Evolutionary conservation across 2,329 filamentous ascomycete genomes (phyloP).

Genomic region (Cytospora leucostoma): DNA sequence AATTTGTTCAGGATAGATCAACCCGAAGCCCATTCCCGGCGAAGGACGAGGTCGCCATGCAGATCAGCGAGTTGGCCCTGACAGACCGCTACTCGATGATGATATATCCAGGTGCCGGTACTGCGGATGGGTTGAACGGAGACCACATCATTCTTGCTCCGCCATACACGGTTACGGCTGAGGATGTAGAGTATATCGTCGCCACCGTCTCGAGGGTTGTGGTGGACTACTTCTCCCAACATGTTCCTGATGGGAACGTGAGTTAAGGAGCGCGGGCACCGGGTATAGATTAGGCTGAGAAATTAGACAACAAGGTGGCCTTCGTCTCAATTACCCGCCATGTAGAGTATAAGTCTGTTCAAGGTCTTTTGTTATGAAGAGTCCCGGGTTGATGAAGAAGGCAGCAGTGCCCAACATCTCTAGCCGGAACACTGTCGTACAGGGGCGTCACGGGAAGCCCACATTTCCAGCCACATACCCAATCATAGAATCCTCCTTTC

Average conservation of each 20-base stretch:
- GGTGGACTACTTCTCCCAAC: slow-evolving; percentile 45
- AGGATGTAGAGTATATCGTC: slow-evolving; percentile 59
- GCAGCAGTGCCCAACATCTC: not conserved
- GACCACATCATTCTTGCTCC: slow-evolving; percentile 73
- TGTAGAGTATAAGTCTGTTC: not conserved
- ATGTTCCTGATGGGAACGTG: too few relatives aligned
- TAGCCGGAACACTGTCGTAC: not conserved
- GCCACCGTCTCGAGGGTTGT: slow-evolving; percentile 53
- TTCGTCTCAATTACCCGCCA: not conserved
- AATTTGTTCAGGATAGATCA: slow-evolving; percentile 43
- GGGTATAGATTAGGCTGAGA: too few relatives aligned
- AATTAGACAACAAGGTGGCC: not conserved
- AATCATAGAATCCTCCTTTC: not conserved
- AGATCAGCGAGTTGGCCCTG: slow-evolving; percentile 38
- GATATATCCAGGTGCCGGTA: slow-evolving; percentile 65
- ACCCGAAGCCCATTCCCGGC: slow-evolving; percentile 39
- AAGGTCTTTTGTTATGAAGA: not conserved
- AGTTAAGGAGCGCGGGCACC: not conserved
- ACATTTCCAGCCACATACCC: not conserved
- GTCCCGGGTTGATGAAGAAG: not conserved
- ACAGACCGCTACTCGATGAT: slow-evolving; percentile 39
- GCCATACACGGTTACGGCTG: slow-evolving; percentile 62
- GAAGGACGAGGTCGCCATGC: slow-evolving; percentile 36
- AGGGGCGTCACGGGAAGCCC: not conserved
- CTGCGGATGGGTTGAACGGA: slow-evolving; percentile 59